Percentiles rank a stretch among this genome's conserved stretches.
These are phyloP conservation scores for Rosa lucieae DNA, from an alignment of 306 rosid genomes.

Conservation along the genomic window DNA sequence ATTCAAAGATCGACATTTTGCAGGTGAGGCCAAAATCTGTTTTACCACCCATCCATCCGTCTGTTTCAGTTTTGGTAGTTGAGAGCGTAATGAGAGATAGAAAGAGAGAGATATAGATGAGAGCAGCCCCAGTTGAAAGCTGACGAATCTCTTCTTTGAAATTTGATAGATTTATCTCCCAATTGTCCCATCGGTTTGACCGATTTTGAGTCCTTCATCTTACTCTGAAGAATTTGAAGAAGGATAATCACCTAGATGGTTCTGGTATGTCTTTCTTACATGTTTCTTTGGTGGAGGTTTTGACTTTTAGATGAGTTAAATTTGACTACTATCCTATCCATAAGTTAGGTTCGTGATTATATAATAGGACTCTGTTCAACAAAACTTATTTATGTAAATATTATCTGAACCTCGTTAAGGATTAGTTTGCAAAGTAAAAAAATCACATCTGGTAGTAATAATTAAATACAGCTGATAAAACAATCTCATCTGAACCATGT, in stretches of 20 bases:
- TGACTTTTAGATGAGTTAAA: background rate
- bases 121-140: too few relatives aligned
- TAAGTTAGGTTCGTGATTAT: slow-evolving; percentile 4
- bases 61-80: too few relatives aligned
- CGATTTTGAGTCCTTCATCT: too few relatives aligned
- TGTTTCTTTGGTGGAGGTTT: slow-evolving; percentile 2
- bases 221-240: too few relatives aligned
- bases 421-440: background rate
- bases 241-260: slow-evolving; percentile 14
- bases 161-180: too few relatives aligned
- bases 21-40: too few relatives aligned
- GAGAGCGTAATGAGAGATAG: too few relatives aligned
- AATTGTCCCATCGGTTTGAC: too few relatives aligned
- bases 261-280: slow-evolving; percentile 49
- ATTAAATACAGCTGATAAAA: background rate
- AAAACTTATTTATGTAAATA: background rate
- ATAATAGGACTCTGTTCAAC: background rate
- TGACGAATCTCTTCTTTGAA: too few relatives aligned
- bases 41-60: too few relatives aligned
- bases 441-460: background rate
- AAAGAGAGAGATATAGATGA: too few relatives aligned
- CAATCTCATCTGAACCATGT: background rate
- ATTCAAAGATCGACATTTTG: too few relatives aligned
- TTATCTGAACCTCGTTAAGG: background rate
- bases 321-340: background rate